A percentile compares a stretch with the other conserved stretches of the same genome.
Conservation (phyloP, 768 basidiomycete species). For the Piloderma croceum region DNA sequence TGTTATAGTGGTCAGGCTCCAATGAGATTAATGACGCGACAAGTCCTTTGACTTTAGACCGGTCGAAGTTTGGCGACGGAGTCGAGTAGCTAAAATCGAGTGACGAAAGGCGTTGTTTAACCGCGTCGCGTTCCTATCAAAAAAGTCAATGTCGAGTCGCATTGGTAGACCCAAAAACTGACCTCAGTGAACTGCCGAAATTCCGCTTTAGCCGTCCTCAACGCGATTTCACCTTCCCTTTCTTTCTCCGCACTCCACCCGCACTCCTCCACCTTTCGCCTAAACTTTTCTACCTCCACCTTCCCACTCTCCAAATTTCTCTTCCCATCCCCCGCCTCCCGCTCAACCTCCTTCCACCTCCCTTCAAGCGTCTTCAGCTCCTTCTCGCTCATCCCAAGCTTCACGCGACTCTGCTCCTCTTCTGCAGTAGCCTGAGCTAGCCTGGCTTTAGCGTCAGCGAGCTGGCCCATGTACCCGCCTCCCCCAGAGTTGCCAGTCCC, state of each 20-base stretch:
- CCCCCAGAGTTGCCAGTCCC: conserved; percentile 60
- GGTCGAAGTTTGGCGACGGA: conserved; percentile 78
- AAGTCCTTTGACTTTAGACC: conserved; percentile 81
- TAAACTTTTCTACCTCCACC: conserved; percentile 51
- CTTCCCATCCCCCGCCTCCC: conserved; percentile 73
- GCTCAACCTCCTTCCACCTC: conserved; percentile 77
- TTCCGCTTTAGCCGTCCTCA: conserved; percentile 47
- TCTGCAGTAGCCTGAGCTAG: conserved; percentile 75
- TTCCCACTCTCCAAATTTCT: conserved; percentile 59
- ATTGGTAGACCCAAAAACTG: conserved; percentile 10
- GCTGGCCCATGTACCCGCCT: conserved; percentile 95
- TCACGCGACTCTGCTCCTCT: conserved; percentile 74
- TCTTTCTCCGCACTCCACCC: conserved; percentile 81
- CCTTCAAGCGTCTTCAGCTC: conserved; percentile 75
- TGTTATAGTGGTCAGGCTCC: conserved; percentile 60
- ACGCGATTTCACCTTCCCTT: conserved; percentile 43
- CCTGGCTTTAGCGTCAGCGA: conserved; percentile 76
- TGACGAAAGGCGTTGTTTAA: conserved; percentile 59
- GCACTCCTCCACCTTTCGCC: conserved; percentile 46
- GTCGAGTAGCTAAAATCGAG: conserved; percentile 80
- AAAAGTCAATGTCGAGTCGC: conserved; percentile 8
- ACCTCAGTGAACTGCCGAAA: conserved; percentile 64
- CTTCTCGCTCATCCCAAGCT: conserved; percentile 69
- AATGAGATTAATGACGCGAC: conserved; percentile 87
- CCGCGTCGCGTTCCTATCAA: conserved; percentile 57